Percentiles rank a stretch among this genome's conserved stretches.
Evolutionary conservation across 1,284 basidiomycete genomes (phyloP).

Genomic region (Ganoderma lucidum): DNA sequence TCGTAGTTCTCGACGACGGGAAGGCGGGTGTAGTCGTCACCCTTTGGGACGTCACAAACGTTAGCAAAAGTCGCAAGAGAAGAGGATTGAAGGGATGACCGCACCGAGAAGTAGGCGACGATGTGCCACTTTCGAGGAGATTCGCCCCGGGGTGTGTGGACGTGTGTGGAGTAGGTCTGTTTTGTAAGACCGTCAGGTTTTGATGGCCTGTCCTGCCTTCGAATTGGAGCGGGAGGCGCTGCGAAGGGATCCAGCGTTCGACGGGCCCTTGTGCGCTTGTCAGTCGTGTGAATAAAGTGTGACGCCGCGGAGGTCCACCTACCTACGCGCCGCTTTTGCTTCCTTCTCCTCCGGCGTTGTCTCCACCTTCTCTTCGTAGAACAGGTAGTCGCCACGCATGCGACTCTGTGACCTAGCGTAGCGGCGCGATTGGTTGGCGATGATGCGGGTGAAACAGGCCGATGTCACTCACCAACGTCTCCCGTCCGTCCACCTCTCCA

Average conservation of each 20-base stretch:
- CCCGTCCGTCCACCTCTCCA: slow-evolving; percentile 82
- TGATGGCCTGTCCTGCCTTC: slow-evolving; percentile 75
- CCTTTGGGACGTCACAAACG: slow-evolving; percentile 46
- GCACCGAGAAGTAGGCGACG: slow-evolving; percentile 80
- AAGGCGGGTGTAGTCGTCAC: slow-evolving; percentile 68
- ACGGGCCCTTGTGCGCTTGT: slow-evolving; percentile 54
- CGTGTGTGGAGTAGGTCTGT: slow-evolving; percentile 80
- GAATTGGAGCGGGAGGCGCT: slow-evolving; percentile 60
- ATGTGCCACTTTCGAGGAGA: slow-evolving; percentile 79
- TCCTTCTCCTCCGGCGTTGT: slow-evolving; percentile 78
- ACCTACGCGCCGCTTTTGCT: slow-evolving; percentile 77
- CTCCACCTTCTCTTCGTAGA: slow-evolving; percentile 82
- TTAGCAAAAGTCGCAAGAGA: neutral
- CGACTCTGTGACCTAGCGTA: slow-evolving; percentile 76
- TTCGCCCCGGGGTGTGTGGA: slow-evolving; percentile 63
- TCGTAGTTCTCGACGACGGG: slow-evolving; percentile 76
- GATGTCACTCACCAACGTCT: slow-evolving; percentile 63
- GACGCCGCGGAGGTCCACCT: slow-evolving; percentile 27
- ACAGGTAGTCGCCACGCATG: slow-evolving; percentile 82
- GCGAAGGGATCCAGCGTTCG: slow-evolving; percentile 68
- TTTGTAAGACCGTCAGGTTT: slow-evolving; percentile 80
- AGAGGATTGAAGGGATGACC: slow-evolving; percentile 27
- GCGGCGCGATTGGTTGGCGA: slow-evolving; percentile 5
- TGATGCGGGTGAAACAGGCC: slow-evolving; percentile 13
- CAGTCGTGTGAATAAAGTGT: slow-evolving; percentile 26